Evolutionary conservation across 495 filamentous ascomycete genomes (phyloP), one percentile per base, ranked within the genome.

Genomic region (Alectoria sarmentosa): DNA sequence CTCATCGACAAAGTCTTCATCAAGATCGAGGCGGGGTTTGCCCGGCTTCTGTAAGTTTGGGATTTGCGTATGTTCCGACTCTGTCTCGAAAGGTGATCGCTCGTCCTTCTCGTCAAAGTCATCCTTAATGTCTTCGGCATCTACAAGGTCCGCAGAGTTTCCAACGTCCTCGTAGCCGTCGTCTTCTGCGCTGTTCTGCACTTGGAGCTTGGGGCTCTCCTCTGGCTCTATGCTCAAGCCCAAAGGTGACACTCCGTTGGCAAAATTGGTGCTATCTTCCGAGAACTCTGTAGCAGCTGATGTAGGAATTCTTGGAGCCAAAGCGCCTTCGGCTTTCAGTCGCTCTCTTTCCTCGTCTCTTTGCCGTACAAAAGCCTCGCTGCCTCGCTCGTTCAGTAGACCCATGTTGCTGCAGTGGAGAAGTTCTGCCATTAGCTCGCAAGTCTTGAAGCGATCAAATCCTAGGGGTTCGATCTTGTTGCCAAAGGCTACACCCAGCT

Each of bases 331-430:
- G 5, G 79, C 81, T 63, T 88, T 86, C 63, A 97, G 76, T 42
- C 83, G 81, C 65, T 92, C 90, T 34, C 94, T 85, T 67, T 96
- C 92, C 15, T 80, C 78, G 73, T 99, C 91, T 60, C 95, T 82
- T 49, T 86, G 80, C 68, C 81, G 86, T 39, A 97, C 89, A 67
- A 95, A 88, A 57, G 89, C 84, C 69, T 99, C 94, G 38, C 91
- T 92, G 30, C 95, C 95, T 21, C 86, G 79, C 74, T 98, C 92
- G 70, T 99, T 99, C 61, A 99, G 78, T 57, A 99, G 79, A 11
- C 88, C 91, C 94, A 99, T 99, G 70, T 99, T 99, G 76, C 95
- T 98, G 76, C 94, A 99, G 72, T 99, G 94, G 41, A 99, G 76
- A 54, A 99, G 79, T 71, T 99, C 94, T 3, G 94, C 94, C 95